Evolutionary conservation across 768 basidiomycete species (phyloP).

Genomic region (Trametes coccinea): DNA sequence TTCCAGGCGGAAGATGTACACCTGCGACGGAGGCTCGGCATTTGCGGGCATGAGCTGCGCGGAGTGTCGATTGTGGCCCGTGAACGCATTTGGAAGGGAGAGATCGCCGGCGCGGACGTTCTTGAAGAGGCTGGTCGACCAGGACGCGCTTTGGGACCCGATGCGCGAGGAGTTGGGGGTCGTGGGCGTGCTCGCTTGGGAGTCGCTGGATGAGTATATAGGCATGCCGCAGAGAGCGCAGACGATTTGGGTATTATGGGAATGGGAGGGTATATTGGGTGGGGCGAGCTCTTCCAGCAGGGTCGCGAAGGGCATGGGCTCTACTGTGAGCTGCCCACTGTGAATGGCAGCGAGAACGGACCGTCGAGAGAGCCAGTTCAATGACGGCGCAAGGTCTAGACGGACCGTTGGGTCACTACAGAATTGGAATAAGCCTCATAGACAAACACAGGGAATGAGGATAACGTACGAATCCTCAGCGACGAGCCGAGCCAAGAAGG

Average conservation of each 20-base stretch:
- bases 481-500: slow-evolving; percentile 74
- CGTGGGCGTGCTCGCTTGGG: slow-evolving; percentile 29
- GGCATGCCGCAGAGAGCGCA: slow-evolving; percentile 80
- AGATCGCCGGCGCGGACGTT: slow-evolving; percentile 44
- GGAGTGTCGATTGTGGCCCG: slow-evolving; percentile 8
- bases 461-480: slow-evolving; percentile 81
- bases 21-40: slow-evolving; percentile 40
- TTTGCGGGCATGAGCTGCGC: slow-evolving; percentile 29
- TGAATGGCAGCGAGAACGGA: slow-evolving; percentile 84
- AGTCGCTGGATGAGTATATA: slow-evolving; percentile 43
- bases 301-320: slow-evolving; percentile 69
- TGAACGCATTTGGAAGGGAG: slow-evolving; percentile 8
- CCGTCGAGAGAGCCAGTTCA: slow-evolving; percentile 92
- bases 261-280: slow-evolving; percentile 46
- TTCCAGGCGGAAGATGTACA: slow-evolving; percentile 70
- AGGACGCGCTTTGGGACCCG: slow-evolving; percentile 38
- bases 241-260: slow-evolving; percentile 51
- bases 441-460: neutral
- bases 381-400: slow-evolving; percentile 88
- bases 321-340: slow-evolving; percentile 82
- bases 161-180: slow-evolving; percentile 37
- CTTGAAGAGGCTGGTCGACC: slow-evolving; percentile 63
- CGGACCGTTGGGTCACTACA: slow-evolving; percentile 87
- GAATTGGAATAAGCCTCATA: neutral
- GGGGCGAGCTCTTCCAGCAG: slow-evolving; percentile 57